A percentile compares a stretch with the other conserved stretches of the same genome.
Conservation (phyloP, 2,329 filamentous ascomycete species). For the Laburnicola sp. region DNA sequence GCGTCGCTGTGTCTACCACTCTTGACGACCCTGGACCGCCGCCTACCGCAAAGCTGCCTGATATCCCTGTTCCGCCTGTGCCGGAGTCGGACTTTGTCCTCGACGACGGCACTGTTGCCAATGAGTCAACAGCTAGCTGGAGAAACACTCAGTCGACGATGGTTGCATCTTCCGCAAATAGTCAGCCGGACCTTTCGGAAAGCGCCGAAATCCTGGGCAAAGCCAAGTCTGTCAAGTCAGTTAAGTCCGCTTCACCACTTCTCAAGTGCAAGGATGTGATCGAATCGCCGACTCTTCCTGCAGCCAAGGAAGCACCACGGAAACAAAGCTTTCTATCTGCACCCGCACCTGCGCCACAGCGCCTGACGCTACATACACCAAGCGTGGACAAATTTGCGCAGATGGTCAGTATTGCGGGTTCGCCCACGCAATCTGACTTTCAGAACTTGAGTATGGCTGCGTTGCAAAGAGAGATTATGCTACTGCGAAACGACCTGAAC, state of each 20-base stretch:
- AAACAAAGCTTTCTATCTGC: conserved; percentile 27
- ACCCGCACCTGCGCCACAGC: conserved; percentile 25
- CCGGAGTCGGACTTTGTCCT: conserved; percentile 39
- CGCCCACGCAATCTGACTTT: conserved; percentile 34
- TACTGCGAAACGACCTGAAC: conserved; percentile 77
- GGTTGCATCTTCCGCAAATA: conserved; percentile 35
- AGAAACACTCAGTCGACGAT: conserved; percentile 59
- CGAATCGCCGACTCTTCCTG: conserved; percentile 67
- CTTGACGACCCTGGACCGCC: conserved; percentile 53
- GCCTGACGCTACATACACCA: conserved; percentile 29
- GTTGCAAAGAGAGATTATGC: conserved; percentile 73
- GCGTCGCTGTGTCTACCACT: conserved; percentile 48
- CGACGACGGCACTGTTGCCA: conserved; percentile 34
- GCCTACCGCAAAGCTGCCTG: conserved; percentile 51
- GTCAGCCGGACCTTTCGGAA: conserved; percentile 26
- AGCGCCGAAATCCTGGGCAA: conserved; percentile 30
- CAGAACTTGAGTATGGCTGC: conserved; percentile 44
- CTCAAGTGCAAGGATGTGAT: conserved; percentile 45
- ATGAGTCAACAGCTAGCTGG: conserved; percentile 52
- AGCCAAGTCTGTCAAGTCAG: conserved; percentile 49
- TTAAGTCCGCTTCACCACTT: conserved; percentile 54
- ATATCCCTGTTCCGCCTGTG: conserved; percentile 47
- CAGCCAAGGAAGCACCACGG: conserved; percentile 42
- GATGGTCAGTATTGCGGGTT: conserved; percentile 21
- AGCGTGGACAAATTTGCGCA: conserved; percentile 43